Evolutionary conservation across 331 rosid genomes (phyloP).

Genomic region (Pyracantha coccinea): DNA sequence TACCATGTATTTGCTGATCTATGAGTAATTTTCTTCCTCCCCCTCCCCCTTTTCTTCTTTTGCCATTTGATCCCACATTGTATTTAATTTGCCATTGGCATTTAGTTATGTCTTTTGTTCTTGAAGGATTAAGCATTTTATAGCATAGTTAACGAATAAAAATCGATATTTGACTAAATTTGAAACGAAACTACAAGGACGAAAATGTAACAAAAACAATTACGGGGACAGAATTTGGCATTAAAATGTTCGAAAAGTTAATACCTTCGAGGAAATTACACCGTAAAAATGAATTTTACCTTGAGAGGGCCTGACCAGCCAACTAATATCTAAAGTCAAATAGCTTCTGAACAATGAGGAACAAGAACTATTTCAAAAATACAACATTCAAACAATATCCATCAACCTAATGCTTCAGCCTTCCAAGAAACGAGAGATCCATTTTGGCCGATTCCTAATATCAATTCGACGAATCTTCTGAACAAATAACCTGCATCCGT

Average conservation of each 20-base stretch:
- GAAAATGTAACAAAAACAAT: background rate
- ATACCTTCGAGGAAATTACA: background rate
- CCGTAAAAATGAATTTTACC: too few species aligned
- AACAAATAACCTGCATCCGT: background rate
- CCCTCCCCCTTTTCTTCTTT: background rate
- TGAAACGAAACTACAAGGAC: too few species aligned
- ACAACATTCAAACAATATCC: background rate
- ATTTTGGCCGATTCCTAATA: background rate
- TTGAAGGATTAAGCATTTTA: background rate
- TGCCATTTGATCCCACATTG: background rate
- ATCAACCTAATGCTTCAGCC: slow-evolving; percentile 12
- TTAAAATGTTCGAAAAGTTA: background rate
- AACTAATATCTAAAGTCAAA: background rate
- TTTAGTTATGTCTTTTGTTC: background rate
- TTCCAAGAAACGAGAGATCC: slow-evolving; percentile 2
- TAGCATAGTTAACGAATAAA: background rate
- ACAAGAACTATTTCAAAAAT: background rate
- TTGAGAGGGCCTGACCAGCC: background rate
- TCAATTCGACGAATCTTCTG: background rate
- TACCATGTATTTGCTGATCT: slow-evolving; percentile 78
- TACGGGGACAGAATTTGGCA: too few species aligned
- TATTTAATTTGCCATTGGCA: background rate
- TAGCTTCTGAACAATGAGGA: background rate
- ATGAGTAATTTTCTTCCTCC: slow-evolving; percentile 17
- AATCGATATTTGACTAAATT: too few species aligned